These are phyloP conservation scores for Diospyros kaki DNA, from an alignment of 148 eudicot genomes.

Conservation along the genomic window DNA sequence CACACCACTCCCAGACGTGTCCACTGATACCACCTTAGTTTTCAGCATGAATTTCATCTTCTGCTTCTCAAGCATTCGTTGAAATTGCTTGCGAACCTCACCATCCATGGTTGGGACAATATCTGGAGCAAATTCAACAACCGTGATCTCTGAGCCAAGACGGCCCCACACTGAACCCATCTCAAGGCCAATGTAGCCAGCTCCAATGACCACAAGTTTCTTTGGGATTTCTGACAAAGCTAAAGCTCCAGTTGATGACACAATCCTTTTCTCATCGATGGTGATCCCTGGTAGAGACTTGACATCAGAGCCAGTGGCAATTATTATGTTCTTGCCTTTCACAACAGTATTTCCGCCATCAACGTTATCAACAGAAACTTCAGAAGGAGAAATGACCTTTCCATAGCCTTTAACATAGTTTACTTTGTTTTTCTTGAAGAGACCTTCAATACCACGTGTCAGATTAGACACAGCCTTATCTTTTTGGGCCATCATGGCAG, in stretches of 20 bases:
- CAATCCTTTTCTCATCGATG: constrained; percentile 86
- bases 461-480: constrained; percentile 72
- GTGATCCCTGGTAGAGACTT: constrained; percentile 79
- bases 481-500: constrained; percentile 91
- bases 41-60: constrained; percentile 92
- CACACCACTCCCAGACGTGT: constrained; percentile 52
- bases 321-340: constrained; percentile 76
- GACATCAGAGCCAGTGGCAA: constrained; percentile 96
- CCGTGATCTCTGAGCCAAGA: constrained; percentile 85
- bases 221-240: constrained; percentile 79
- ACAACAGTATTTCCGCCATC: constrained; percentile 73
- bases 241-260: constrained; percentile 94
- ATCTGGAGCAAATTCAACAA: constrained; percentile 80
- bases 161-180: constrained; percentile 99
- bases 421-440: constrained; percentile 94
- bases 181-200: constrained; percentile 95
- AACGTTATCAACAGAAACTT: constrained; percentile 71
- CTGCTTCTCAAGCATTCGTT: constrained; percentile 90
- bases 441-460: constrained; percentile 84
- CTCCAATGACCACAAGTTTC: constrained; percentile 83
- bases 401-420: constrained; percentile 89
- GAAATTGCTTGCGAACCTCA: constrained; percentile 85
- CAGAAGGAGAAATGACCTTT: constrained; percentile 69
- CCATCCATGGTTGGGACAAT: constrained; percentile 93
- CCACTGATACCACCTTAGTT: constrained; percentile 86